These are phyloP conservation scores for Solanum corneliomulleri DNA, from an alignment of 257 asterid species.

Conservation along the genomic window DNA sequence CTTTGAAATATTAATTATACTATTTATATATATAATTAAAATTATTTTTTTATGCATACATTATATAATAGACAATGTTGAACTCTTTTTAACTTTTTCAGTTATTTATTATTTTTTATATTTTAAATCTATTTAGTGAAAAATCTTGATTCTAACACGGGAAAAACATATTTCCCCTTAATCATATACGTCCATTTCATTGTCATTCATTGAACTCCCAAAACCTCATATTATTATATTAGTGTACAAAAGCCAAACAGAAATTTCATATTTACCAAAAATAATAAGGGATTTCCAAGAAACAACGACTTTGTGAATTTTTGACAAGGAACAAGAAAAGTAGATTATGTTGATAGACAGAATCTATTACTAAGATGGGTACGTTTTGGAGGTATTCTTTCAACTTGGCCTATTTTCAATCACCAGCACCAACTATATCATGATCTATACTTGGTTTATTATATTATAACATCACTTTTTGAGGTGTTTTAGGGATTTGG, in stretches of 20 bases:
- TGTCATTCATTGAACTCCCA: neutral
- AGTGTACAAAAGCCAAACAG: neutral
- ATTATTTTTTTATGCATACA: too few relatives aligned
- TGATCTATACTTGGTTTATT: neutral
- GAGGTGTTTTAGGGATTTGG: neutral
- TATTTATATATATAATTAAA: too few relatives aligned
- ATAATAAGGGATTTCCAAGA: neutral
- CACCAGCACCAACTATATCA: neutral
- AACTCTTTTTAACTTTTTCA: neutral
- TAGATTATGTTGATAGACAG: neutral
- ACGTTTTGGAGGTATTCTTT: neutral
- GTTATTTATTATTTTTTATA: too few relatives aligned
- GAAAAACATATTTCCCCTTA: too few relatives aligned
- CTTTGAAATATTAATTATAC: too few relatives aligned
- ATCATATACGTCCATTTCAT: neutral
- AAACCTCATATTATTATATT: neutral
- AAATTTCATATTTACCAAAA: neutral
- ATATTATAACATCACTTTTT: neutral
- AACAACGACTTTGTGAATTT: neutral
- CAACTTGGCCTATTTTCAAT: neutral
- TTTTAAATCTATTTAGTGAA: neutral
- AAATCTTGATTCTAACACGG: too few relatives aligned
- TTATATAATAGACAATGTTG: neutral
- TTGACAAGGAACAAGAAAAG: neutral
- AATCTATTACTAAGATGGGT: neutral